Percentiles rank a stretch among this genome's conserved stretches.
These are phyloP conservation scores for Plenodomus biglobosus DNA, from an alignment of 2,329 filamentous ascomycete species.

Conservation along the genomic window DNA sequence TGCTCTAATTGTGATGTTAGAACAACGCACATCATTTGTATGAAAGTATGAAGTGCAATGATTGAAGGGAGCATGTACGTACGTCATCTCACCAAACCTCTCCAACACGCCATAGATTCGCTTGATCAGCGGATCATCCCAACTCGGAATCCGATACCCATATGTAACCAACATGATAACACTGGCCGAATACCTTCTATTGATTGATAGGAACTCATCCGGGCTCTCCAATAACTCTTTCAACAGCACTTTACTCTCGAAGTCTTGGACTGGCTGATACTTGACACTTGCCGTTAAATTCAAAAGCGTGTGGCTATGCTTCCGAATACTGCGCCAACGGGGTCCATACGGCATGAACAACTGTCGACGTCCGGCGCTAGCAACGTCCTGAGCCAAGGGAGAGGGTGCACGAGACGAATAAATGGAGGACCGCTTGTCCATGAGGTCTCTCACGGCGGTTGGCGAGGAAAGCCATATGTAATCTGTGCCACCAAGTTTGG, in stretches of 20 bases:
- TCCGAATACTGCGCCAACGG: slow-evolving; percentile 42
- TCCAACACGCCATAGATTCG: slow-evolving; percentile 37
- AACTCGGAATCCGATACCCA: slow-evolving; percentile 39
- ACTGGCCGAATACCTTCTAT: slow-evolving; percentile 36
- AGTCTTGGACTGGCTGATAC: slow-evolving; percentile 49
- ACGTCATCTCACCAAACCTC: slow-evolving; percentile 36
- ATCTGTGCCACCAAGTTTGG: slow-evolving; percentile 46
- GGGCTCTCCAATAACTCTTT: slow-evolving; percentile 46
- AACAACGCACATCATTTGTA: neutral
- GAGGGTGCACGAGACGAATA: slow-evolving; percentile 51
- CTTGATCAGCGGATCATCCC: slow-evolving; percentile 36
- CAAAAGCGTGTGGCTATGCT: slow-evolving; percentile 37
- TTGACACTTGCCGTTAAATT: slow-evolving; percentile 34
- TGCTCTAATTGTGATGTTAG: slow-evolving; percentile 6
- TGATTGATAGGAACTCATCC: slow-evolving; percentile 35
- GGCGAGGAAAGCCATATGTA: slow-evolving; percentile 50
- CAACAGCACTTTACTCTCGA: slow-evolving; percentile 52
- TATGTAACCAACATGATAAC: slow-evolving; percentile 42
- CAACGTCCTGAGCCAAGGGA: slow-evolving; percentile 43
- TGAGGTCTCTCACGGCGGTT: slow-evolving; percentile 56
- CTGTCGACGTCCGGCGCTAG: slow-evolving; percentile 54
- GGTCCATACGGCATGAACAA: slow-evolving; percentile 48
- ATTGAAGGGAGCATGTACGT: slow-evolving; percentile 1
- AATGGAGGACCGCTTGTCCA: slow-evolving; percentile 56
- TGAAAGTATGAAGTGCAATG: neutral